Evolutionary conservation across 2,329 filamentous ascomycete genomes (phyloP).

Genomic region (Pyricularia sp.): DNA sequence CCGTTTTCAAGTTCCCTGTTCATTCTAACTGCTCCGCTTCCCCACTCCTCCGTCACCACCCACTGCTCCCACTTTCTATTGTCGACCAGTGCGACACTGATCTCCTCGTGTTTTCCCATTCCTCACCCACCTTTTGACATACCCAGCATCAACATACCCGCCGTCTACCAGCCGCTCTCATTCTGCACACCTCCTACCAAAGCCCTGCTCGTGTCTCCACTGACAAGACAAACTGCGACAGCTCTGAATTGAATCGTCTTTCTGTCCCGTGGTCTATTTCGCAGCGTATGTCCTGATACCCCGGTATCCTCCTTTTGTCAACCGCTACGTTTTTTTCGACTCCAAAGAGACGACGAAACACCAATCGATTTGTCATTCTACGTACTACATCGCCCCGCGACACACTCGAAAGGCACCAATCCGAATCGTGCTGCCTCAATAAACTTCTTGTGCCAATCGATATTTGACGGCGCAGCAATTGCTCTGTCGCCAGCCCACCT

Average conservation of each 20-base stretch:
- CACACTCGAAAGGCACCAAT: not conserved
- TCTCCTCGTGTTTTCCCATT: constrained; percentile 4
- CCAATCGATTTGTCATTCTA: not conserved
- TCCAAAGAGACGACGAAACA: not conserved
- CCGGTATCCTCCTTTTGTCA: not conserved
- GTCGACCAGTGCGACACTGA: constrained; percentile 3
- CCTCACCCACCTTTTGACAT: not conserved
- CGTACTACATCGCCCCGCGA: not conserved
- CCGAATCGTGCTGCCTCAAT: not conserved
- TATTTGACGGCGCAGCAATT: not conserved
- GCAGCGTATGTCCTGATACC: not conserved
- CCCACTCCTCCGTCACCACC: constrained; percentile 5
- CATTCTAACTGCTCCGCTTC: constrained; percentile 4
- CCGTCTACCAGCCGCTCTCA: not conserved
- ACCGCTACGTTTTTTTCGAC: not conserved
- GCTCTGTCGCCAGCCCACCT: not conserved
- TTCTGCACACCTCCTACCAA: not conserved
- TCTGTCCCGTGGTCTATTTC: not conserved
- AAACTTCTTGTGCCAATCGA: not conserved
- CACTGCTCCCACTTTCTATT: constrained; percentile 4
- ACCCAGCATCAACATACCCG: not conserved
- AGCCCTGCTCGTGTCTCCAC: not conserved
- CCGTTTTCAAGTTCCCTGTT: constrained; percentile 2
- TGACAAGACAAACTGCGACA: not conserved
- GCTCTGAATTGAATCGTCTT: constrained; percentile 1